Evolutionary conservation across 1,139 yeast genomes (phyloP).

Genomic region (Saccharomyces hybrid): DNA sequence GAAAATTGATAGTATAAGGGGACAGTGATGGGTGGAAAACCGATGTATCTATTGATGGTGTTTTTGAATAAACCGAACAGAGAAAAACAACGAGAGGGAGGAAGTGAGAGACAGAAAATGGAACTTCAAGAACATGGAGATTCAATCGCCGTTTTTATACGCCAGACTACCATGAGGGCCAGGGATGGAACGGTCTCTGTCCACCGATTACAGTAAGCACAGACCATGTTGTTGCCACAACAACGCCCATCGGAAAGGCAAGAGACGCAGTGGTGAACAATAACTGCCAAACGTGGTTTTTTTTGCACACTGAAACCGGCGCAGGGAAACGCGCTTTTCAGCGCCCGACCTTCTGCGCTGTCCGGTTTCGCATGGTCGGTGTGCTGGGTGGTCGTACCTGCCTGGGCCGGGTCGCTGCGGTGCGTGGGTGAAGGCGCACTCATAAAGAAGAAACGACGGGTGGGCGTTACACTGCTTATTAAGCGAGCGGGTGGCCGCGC

Average conservation of each 20-base stretch:
- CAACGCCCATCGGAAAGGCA: slow-evolving; percentile 3
- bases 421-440: not conserved
- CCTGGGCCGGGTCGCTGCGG: not conserved
- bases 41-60: not conserved
- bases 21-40: not conserved
- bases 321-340: not conserved
- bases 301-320: not conserved
- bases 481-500: not conserved
- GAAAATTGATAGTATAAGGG: not conserved
- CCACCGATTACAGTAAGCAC: slow-evolving; percentile 1
- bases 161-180: not conserved
- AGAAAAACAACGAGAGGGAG: not conserved
- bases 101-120: not conserved
- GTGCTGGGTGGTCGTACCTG: not conserved
- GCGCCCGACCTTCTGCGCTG: not conserved
- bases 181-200: not conserved
- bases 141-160: not conserved
- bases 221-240: slow-evolving; percentile 5
- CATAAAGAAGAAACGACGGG: not conserved
- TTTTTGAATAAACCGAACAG: not conserved
- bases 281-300: slow-evolving; percentile 2
- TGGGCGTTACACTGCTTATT: not conserved
- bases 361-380: not conserved
- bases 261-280: not conserved
- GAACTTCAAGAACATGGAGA: not conserved